These are phyloP conservation scores for Phoma sp. DNA, from an alignment of 2,329 filamentous ascomycete species.

Conservation along the genomic window DNA sequence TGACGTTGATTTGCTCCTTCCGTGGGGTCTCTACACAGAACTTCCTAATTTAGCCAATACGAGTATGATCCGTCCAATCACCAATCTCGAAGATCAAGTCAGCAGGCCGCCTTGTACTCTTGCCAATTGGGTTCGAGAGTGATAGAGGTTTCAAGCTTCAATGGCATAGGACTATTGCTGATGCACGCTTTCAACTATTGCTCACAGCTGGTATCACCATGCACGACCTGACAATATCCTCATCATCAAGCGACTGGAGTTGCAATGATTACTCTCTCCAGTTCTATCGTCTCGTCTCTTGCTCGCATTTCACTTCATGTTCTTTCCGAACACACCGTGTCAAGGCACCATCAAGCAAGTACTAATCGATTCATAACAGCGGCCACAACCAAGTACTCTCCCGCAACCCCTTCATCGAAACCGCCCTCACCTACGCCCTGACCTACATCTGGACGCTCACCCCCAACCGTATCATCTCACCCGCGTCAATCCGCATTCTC, in stretches of 20 bases:
- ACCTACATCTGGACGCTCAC: conserved; percentile 73
- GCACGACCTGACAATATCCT: no score
- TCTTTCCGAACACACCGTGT: not conserved
- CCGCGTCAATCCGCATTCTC: conserved; percentile 82
- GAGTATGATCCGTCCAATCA: conserved; percentile 4
- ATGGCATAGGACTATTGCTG: no score
- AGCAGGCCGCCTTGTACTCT: not conserved
- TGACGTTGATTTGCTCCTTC: not conserved
- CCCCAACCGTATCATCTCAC: conserved; percentile 64
- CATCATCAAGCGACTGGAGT: no score
- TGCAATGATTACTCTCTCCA: no score
- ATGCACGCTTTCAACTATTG: no score
- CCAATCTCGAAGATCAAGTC: not conserved
- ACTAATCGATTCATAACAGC: conserved; percentile 22
- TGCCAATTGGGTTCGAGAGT: no score
- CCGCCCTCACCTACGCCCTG: conserved; percentile 84
- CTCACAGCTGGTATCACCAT: no score
- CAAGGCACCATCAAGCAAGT: no score
- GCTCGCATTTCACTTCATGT: no score
- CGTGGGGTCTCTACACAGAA: conserved; percentile 1
- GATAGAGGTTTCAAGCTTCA: no score
- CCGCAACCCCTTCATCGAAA: conserved; percentile 89
- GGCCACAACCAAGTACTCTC: conserved; percentile 53
- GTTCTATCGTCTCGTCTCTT: no score
- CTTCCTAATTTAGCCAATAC: conserved; percentile 5